A percentile compares a stretch with the other conserved stretches of the same genome.
Evolutionary conservation across 1,284 basidiomycete species (phyloP).

Genomic region (Papiliotrema terrestris): DNA sequence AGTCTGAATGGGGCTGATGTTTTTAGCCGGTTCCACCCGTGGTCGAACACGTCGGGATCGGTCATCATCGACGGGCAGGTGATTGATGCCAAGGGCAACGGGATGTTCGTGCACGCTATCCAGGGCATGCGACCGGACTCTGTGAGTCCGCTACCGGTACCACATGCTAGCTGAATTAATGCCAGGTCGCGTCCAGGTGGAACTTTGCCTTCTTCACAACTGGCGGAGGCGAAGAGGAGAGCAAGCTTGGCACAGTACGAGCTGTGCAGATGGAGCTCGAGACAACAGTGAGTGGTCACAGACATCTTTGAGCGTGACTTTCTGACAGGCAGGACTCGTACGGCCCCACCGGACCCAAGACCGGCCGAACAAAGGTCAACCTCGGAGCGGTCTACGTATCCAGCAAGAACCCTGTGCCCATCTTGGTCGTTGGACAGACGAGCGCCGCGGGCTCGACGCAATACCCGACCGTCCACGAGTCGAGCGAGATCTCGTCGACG

Average conservation of each 20-base stretch:
- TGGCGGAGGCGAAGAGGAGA: constrained; percentile 55
- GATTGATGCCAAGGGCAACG: constrained; percentile 66
- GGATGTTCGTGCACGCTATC: constrained; percentile 93
- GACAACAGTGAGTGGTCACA: constrained; percentile 57
- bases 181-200: constrained; percentile 76
- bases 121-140: constrained; percentile 98
- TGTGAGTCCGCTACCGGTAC: constrained; percentile 34
- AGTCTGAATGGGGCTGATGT: not conserved
- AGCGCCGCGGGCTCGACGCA: constrained; percentile 60
- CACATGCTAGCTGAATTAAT: not conserved
- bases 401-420: constrained; percentile 10
- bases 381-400: constrained; percentile 59
- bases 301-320: not conserved
- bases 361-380: constrained; percentile 76
- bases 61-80: constrained; percentile 70
- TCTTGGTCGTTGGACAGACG: constrained; percentile 58
- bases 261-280: constrained; percentile 96
- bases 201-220: constrained; percentile 87
- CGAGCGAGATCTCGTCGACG: constrained; percentile 64
- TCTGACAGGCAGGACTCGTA: constrained; percentile 54
- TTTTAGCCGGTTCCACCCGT: constrained; percentile 76
- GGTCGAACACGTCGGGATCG: constrained; percentile 63
- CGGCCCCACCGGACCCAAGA: constrained; percentile 68
- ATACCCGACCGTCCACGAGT: constrained; percentile 47
- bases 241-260: constrained; percentile 65